Percentiles rank a stretch among this genome's conserved stretches.
Conservation (phyloP, 1,139 yeast species). For the Wickerhamiella pararugosa region DNA sequence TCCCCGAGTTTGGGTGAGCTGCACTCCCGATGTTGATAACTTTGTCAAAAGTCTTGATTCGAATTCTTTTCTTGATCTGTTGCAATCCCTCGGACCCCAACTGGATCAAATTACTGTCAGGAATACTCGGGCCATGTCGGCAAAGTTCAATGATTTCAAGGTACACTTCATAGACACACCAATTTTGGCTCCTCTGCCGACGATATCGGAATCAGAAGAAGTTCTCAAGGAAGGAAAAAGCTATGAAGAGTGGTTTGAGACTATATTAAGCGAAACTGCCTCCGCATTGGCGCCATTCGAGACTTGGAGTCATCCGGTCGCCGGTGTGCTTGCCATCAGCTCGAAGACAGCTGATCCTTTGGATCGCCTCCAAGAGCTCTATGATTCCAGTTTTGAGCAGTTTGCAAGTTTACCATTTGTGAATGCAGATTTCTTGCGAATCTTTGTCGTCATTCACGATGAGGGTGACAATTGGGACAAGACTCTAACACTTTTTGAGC, state of each 20-base stretch:
- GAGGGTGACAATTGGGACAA: conserved; percentile 22
- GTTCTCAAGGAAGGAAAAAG: neutral
- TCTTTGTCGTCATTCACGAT: conserved; percentile 27
- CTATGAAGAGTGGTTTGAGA: conserved; percentile 3
- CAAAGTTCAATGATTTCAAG: conserved; percentile 21
- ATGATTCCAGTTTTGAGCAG: conserved; percentile 22
- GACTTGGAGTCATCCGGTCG: conserved; percentile 77
- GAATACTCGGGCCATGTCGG: conserved; percentile 25
- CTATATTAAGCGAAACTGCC: conserved; percentile 1
- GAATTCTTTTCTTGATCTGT: conserved; percentile 26
- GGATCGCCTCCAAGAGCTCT: conserved; percentile 30
- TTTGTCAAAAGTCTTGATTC: conserved; percentile 29
- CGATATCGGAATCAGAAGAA: conserved; percentile 1
- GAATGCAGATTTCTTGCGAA: conserved; percentile 26
- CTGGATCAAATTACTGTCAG: conserved; percentile 29
- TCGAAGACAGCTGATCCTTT: conserved; percentile 32
- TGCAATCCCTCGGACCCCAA: conserved; percentile 30
- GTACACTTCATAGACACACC: conserved; percentile 18
- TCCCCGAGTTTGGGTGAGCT: conserved; percentile 42
- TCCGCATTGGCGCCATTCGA: conserved; percentile 43
- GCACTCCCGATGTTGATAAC: conserved; percentile 38
- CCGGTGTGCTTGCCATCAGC: conserved; percentile 57
- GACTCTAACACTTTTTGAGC: conserved; percentile 22
- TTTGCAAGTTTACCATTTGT: conserved; percentile 22
- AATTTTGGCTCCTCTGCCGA: conserved; percentile 1